A percentile compares a stretch with the other conserved stretches of the same genome.
phyloP scores from a whole-genome alignment of 352 stramenopile species.

The Globisporangium iwayamae region DNA sequence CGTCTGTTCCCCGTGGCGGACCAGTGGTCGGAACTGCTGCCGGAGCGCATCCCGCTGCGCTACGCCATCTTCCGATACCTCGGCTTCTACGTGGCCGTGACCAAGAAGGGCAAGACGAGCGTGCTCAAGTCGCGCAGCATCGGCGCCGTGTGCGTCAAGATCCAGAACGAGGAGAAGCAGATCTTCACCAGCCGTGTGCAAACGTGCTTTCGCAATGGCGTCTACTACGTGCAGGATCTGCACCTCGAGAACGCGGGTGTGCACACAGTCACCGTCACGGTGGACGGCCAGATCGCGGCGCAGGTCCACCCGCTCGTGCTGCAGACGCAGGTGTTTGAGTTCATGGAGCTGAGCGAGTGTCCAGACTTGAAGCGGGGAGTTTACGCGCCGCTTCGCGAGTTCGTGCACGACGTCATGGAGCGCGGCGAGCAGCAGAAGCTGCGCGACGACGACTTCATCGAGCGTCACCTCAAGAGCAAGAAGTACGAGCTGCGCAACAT shows the following conservation, averaged over 20 bases:
- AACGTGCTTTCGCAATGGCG: conserved; percentile 63
- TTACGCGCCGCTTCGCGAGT: conserved; percentile 60
- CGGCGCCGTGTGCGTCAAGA: conserved; percentile 57
- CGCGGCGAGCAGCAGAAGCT: conserved; percentile 44
- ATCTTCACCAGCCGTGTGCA: conserved; percentile 60
- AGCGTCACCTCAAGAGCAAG: conserved; percentile 47
- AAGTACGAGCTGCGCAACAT: conserved; percentile 64
- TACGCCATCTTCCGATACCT: conserved; percentile 78
- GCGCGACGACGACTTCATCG: conserved; percentile 56
- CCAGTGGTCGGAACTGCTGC: conserved; percentile 72
- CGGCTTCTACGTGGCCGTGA: conserved; percentile 70
- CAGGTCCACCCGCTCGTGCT: conserved; percentile 55
- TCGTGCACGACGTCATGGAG: conserved; percentile 42
- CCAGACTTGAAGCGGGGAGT: conserved; percentile 36
- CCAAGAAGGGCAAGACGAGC: conserved; percentile 55
- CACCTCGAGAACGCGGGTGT: conserved; percentile 49
- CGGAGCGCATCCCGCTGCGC: conserved; percentile 56
- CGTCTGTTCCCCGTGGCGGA: conserved; percentile 61
- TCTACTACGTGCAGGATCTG: conserved; percentile 82
- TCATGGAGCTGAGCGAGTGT: conserved; percentile 78
- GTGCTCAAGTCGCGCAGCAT: conserved; percentile 56
- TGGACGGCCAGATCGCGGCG: conserved; percentile 48
- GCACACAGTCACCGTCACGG: conserved; percentile 59
- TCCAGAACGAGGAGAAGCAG: conserved; percentile 75
- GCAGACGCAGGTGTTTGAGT: conserved; percentile 69